Evolutionary conservation across 257 asterid genomes (phyloP), one percentile per base, ranked within the genome.

Genomic region (Solanum clarkiae): DNA sequence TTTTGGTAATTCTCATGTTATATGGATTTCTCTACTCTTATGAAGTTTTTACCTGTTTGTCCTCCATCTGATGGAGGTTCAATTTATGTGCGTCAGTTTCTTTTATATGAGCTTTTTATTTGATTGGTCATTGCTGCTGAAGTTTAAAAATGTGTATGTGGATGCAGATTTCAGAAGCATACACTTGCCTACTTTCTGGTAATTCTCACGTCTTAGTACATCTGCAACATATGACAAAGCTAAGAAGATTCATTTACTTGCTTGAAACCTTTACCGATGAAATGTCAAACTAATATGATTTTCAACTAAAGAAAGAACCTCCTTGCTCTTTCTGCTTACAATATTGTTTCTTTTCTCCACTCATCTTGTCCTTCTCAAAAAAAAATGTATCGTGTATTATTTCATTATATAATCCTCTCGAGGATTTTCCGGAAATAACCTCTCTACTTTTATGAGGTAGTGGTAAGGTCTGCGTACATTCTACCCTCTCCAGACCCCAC

Each of bases 121-220:
- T 77, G 22, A 10, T 12, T 42, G 82, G 6, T 53, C 65, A 53
- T 77, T 77, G 65, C 62, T 77, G 12, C 65, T 77, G 65, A 77
- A 51, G 26, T 77, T 77, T 26, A 51, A 24, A 24, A 26, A 26
- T 77, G 82, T 1, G 49, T 72, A 18, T 77, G 26, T 51, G 63
- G 49, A 24, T 87, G 92, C 93, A 93, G 97, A 84, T 93, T 84
- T 93, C 96, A 18, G 94, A 92, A 91, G 97, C 97, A 75, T 91
- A 93, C 83, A 36, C 90, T 59, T 90, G 89, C 85, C 85, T 93
- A 40, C 87, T 71, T 70, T 91, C 93, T 13, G 96, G 94, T 92
- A 90, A 86, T 26, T 77, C 26, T 77, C 82, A 77, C 16, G 26
- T 26, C 82, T 77, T 77, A 32, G 49, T 20, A 16, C 40, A 40